A percentile compares a stretch with the other conserved stretches of the same genome.
Conservation (phyloP, 768 basidiomycete species). For the Mycena crocata region DNA sequence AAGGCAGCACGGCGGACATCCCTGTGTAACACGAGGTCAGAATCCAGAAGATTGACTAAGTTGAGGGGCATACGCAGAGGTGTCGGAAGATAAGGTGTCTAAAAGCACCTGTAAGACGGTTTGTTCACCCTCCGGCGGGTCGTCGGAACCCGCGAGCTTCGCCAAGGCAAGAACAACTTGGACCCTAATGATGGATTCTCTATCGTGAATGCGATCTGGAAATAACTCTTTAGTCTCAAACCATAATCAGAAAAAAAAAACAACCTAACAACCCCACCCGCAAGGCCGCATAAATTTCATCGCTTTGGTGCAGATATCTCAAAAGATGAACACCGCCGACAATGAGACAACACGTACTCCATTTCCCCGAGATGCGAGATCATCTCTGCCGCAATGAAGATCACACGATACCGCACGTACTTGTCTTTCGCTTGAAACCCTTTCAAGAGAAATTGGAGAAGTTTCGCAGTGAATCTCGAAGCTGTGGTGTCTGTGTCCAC, state of each 20-base stretch:
- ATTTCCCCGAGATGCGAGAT: slow-evolving; percentile 85
- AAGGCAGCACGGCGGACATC: slow-evolving; percentile 90
- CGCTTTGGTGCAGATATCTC: slow-evolving; percentile 58
- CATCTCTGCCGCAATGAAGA: slow-evolving; percentile 83
- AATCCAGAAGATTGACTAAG: background rate
- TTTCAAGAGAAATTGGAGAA: slow-evolving; percentile 75
- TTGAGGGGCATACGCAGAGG: slow-evolving; percentile 71
- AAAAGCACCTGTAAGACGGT: slow-evolving; percentile 71
- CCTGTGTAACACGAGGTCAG: slow-evolving; percentile 55
- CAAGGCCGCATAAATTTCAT: slow-evolving; percentile 76
- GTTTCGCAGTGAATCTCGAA: slow-evolving; percentile 72
- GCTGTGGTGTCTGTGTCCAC: slow-evolving; percentile 63
- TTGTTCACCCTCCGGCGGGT: slow-evolving; percentile 62
- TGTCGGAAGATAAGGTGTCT: slow-evolving; percentile 76
- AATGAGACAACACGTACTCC: slow-evolving; percentile 67
- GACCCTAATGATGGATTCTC: slow-evolving; percentile 78
- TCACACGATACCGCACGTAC: slow-evolving; percentile 81
- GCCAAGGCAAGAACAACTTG: slow-evolving; percentile 86
- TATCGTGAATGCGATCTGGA: slow-evolving; percentile 84
- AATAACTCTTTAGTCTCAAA: too few relatives aligned
- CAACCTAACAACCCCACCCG: slow-evolving; percentile 71
- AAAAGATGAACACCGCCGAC: slow-evolving; percentile 12
- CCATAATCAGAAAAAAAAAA: too few relatives aligned
- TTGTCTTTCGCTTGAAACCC: slow-evolving; percentile 93
- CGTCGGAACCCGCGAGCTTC: slow-evolving; percentile 80